A percentile compares a stretch with the other conserved stretches of the same genome.
Evolutionary conservation across 176 grass and related monocot species (phyloP).

Genomic region (Bromus sterilis): DNA sequence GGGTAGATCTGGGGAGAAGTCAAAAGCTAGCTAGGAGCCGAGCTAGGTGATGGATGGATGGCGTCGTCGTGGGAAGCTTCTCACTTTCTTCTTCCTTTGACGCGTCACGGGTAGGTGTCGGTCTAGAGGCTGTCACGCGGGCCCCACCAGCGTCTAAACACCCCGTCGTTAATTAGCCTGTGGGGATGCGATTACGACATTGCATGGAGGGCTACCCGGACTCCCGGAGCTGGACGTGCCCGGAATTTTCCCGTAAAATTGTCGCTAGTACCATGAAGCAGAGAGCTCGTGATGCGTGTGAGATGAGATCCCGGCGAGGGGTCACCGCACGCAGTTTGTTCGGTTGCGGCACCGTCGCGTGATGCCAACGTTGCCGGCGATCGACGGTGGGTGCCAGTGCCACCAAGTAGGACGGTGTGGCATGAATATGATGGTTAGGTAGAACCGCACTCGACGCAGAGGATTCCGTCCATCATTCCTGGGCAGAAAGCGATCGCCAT

Average conservation of each 20-base stretch:
- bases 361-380: no score
- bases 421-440: no score
- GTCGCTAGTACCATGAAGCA: no score
- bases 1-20: conserved; percentile 39
- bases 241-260: no score
- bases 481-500: neutral
- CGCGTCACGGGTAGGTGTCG: conserved; percentile 11
- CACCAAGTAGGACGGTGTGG: no score
- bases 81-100: neutral
- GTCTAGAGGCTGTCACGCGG: neutral
- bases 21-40: neutral
- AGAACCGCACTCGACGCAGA: neutral
- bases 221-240: neutral
- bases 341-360: no score
- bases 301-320: no score
- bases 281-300: neutral
- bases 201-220: neutral
- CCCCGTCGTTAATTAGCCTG: no score
- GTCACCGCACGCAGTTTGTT: no score
- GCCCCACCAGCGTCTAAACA: neutral
- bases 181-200: neutral
- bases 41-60: neutral
- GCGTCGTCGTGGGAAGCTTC: conserved; percentile 16
- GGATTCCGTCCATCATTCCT: neutral
- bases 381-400: no score